Evolutionary conservation across 225 moss, liverwort and hornwort genomes (phyloP).

Genomic region (Lunularia cruciata): DNA sequence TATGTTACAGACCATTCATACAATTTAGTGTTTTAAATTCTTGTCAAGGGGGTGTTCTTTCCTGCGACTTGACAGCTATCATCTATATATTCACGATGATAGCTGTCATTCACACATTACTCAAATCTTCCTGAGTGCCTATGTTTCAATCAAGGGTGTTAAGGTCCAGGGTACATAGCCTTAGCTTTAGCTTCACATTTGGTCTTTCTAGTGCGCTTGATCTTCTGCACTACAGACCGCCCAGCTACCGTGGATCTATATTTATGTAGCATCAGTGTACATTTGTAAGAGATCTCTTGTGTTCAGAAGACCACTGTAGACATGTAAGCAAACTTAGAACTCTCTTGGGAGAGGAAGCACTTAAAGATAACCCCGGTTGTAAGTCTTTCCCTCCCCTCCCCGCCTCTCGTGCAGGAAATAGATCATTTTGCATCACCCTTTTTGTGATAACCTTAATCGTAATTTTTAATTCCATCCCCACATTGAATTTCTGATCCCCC

Average conservation of each 20-base stretch:
- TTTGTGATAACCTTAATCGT: background rate
- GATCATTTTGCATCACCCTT: background rate
- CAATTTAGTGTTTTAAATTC: constrained; percentile 8
- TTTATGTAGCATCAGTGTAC: constrained; percentile 36
- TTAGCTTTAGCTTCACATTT: constrained; percentile 11
- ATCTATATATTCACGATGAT: constrained; percentile 10
- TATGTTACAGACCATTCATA: constrained; percentile 20
- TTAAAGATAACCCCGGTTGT: background rate
- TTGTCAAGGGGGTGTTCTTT: background rate
- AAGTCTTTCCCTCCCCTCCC: no score
- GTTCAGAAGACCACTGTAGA: constrained; percentile 19
- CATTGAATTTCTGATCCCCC: background rate
- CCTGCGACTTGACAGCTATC: background rate
- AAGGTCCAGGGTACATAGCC: constrained; percentile 4
- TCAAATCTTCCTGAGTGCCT: constrained; percentile 10
- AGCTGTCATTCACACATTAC: background rate
- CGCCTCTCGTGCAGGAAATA: background rate
- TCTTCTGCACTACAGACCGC: constrained; percentile 4
- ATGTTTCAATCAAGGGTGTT: constrained; percentile 1
- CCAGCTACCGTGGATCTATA: constrained; percentile 17
- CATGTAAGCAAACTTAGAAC: constrained; percentile 6
- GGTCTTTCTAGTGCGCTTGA: constrained; percentile 4
- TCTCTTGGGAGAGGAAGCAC: constrained; percentile 5
- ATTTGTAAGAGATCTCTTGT: constrained; percentile 33
- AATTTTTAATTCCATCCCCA: background rate